A percentile compares a stretch with the other conserved stretches of the same genome.
These are phyloP conservation scores for Ceratobasidium sp. DNA, from an alignment of 1,284 basidiomycete species.

Conservation along the genomic window DNA sequence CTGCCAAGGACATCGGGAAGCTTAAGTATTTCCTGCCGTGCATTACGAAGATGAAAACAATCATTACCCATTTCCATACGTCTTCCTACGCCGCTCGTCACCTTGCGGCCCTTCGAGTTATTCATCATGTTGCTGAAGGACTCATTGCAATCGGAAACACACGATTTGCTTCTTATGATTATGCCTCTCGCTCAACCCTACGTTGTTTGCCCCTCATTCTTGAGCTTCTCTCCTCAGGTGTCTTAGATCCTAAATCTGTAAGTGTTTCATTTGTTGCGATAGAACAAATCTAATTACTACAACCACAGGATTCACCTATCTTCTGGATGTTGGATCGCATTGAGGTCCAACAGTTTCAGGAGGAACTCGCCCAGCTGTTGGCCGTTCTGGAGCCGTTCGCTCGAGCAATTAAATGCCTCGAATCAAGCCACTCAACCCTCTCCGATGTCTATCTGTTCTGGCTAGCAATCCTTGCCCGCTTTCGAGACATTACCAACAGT, in stretches of 20 bases:
- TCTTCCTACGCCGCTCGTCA: constrained; percentile 52
- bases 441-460: constrained; percentile 47
- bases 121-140: constrained; percentile 50
- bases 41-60: constrained; percentile 51
- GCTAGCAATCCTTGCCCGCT: constrained; percentile 38
- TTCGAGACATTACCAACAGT: constrained; percentile 28
- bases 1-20: constrained; percentile 55
- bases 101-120: constrained; percentile 50
- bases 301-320: neutral
- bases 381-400: constrained; percentile 42
- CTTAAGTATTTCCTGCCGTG: constrained; percentile 52
- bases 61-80: constrained; percentile 53
- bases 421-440: constrained; percentile 40
- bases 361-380: constrained; percentile 27
- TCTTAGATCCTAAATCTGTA: constrained; percentile 18
- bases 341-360: constrained; percentile 8
- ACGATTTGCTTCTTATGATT: constrained; percentile 54
- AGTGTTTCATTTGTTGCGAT: neutral
- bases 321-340: constrained; percentile 39
- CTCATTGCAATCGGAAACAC: constrained; percentile 56
- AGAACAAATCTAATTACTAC: neutral
- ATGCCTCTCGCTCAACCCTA: constrained; percentile 14
- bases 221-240: constrained; percentile 18
- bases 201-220: constrained; percentile 15
- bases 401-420: constrained; percentile 44